Base-by-base conservation (phyloP, 805 yeast genomes). In the Alloascoidea hylecoeti region DNA sequence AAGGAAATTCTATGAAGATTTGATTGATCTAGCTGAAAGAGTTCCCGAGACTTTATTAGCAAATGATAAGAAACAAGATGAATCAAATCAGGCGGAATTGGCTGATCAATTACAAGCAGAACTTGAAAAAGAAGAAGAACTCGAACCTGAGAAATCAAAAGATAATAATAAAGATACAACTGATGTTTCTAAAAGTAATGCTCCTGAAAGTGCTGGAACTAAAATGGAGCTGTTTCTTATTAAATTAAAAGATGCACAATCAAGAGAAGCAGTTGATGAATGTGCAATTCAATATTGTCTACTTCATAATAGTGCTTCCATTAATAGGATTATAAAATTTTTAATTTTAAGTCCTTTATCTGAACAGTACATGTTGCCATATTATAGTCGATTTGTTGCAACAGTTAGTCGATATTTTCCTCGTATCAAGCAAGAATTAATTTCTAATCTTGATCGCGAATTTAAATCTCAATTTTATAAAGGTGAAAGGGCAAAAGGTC, bases 291-390 rank as follows among this genome's bases (percentile, higher is more conserved):
- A 56, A 17, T 57, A 48, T 41, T 45, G 51, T 6, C 38, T 55
- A 5, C 55, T 84, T 16, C 70, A 78, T 50, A 82, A 81, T 49
- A 83, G 78, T 52, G 86, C 92, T 0, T 74, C 94, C 0, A 68
- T 66, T 36, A 70, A 73, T 44, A 62, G 84, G 45, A 50, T 86
- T 4, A 49, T 72, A 36, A 69, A 66, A 38, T 73, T 72, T 49
- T 68, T 83, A 39, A 56, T 35, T 53, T 61, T 35, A 69, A 70
- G 41, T 50, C 69, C 46, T 58, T 64, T 27, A 64, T 61, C 42
- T n/a, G 43, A 57, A 16, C 49, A 45, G 16, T 52, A 49, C 41
- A 39, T 49, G 38, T 39, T 58, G 15, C 59, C 63, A 0, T 61
- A 68, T 35, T 78, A 70, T 52, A 72, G 81, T 0, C 64, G 94